Conservation (phyloP, 176 grass and related monocot species). For the Carex littledalei region DNA sequence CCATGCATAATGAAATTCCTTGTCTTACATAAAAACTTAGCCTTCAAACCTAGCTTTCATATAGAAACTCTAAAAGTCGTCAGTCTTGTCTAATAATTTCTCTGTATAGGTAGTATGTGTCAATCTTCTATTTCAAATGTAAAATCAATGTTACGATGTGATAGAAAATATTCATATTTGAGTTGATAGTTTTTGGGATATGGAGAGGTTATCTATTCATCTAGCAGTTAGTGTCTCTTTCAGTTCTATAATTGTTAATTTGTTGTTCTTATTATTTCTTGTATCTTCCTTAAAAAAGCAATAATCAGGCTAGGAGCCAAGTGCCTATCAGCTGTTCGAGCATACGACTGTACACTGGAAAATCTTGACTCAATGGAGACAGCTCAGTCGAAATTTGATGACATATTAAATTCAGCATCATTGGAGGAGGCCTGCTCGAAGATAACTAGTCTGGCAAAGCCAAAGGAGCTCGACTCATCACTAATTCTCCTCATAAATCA, state of each 20-base stretch:
- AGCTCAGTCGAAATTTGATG: slow-evolving; percentile 82
- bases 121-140: not conserved
- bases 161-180: not conserved
- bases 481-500: slow-evolving; percentile 85
- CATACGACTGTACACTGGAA: slow-evolving; percentile 73
- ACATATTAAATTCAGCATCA: slow-evolving; percentile 81
- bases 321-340: slow-evolving; percentile 82
- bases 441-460: slow-evolving; percentile 63
- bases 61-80: not conserved
- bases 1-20: not conserved
- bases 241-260: not conserved
- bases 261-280: not conserved
- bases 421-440: slow-evolving; percentile 65
- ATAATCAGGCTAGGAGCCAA: slow-evolving; percentile 79
- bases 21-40: not conserved
- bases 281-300: slow-evolving; percentile 42
- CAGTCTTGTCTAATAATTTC: not conserved
- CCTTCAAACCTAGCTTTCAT: not conserved
- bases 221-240: not conserved
- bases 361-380: slow-evolving; percentile 49
- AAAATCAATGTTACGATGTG: not conserved
- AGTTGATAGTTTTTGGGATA: not conserved
- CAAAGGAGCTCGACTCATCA: slow-evolving; percentile 89
- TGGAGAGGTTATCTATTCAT: not conserved
- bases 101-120: not conserved